Conservation (phyloP, 83 land plant species). For the Larix sibirica region DNA sequence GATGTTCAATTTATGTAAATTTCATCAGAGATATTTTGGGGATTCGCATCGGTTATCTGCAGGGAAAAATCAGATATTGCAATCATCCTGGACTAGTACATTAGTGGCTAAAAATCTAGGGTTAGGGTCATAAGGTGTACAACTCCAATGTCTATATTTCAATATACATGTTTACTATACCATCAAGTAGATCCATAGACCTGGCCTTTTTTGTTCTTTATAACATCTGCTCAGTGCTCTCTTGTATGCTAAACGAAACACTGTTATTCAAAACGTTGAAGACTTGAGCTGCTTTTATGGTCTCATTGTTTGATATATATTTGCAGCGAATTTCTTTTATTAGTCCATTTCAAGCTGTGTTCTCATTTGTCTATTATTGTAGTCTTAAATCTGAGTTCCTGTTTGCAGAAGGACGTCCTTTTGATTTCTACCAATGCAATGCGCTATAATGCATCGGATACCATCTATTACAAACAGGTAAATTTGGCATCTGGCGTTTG, state of each 20-base stretch:
- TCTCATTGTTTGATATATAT: neutral
- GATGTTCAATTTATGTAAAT: neutral
- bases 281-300: neutral
- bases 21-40: too few relatives aligned
- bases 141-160: too few relatives aligned
- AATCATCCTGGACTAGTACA: too few relatives aligned
- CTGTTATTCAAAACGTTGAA: neutral
- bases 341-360: neutral
- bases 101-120: too few relatives aligned
- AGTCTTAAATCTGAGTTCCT: neutral
- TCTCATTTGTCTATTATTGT: neutral
- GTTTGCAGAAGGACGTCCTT: conserved; percentile 70
- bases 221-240: neutral
- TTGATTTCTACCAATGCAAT: conserved; percentile 79
- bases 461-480: conserved; percentile 81
- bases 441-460: conserved; percentile 78
- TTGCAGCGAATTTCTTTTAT: too few relatives aligned
- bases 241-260: neutral
- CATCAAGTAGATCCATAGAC: neutral
- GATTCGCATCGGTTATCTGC: too few relatives aligned
- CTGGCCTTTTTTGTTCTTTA: neutral
- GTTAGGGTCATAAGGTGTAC: too few relatives aligned
- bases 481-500: neutral
- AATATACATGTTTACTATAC: neutral
- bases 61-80: too few relatives aligned